A percentile compares a stretch with the other conserved stretches of the same genome.
Evolutionary conservation across 768 basidiomycete genomes (phyloP).

Genomic region (Clavaria fumosa): DNA sequence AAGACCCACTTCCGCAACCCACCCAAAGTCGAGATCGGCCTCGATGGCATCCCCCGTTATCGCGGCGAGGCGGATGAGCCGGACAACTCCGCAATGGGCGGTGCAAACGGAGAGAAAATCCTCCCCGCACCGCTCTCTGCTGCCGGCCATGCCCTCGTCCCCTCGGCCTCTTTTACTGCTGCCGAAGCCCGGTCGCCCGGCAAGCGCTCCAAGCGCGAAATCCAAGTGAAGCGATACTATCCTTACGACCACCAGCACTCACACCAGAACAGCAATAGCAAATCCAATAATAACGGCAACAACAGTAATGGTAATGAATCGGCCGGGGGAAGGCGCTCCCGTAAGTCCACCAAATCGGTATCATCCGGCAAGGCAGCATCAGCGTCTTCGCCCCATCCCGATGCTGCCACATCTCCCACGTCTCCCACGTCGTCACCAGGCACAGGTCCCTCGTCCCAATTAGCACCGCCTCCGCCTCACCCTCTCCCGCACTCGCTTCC

Average conservation of each 20-base stretch:
- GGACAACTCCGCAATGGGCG: slow-evolving; percentile 30
- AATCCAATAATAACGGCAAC: no score
- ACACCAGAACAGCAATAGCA: no score
- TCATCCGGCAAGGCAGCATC: no score
- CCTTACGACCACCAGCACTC: no score
- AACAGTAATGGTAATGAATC: no score
- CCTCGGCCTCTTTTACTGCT: slow-evolving; percentile 35
- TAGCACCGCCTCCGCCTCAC: slow-evolving; percentile 12
- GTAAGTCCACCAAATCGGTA: no score
- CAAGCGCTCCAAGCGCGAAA: slow-evolving; percentile 14
- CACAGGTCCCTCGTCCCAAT: slow-evolving; percentile 7
- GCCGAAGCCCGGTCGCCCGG: slow-evolving; percentile 31
- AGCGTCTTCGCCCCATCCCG: no score
- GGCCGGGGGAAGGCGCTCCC: no score
- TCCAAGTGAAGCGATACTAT: slow-evolving; percentile 27
- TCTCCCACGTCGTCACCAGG: no score
- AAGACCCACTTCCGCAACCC: slow-evolving; percentile 86
- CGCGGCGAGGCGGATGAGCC: slow-evolving; percentile 71
- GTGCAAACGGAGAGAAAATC: no score
- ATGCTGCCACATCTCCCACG: no score
- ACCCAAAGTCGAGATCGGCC: slow-evolving; percentile 73
- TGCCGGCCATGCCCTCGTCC: slow-evolving; percentile 28
- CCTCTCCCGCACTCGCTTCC: no score
- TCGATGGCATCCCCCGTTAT: slow-evolving; percentile 71
- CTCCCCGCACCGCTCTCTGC: slow-evolving; percentile 23